Evolutionary conservation across 352 stramenopile species (phyloP).

Genomic region (Globisporangium canariense): DNA sequence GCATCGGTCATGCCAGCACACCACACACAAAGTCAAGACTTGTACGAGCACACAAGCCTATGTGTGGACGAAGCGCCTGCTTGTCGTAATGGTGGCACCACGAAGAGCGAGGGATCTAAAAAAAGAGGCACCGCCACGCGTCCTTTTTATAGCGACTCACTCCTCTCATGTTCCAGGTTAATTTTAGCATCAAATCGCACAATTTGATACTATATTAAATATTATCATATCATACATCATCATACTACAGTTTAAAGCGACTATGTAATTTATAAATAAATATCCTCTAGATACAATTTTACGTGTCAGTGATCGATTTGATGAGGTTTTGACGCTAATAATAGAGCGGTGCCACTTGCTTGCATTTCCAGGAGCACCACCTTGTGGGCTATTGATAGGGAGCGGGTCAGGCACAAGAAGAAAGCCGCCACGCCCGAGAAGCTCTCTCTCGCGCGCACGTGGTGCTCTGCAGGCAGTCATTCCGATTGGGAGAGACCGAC

Average conservation of each 20-base stretch:
- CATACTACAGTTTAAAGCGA: neutral
- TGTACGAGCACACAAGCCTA: neutral
- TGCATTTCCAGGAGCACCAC: neutral
- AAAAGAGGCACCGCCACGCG: slow-evolving; percentile 2
- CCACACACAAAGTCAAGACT: no score
- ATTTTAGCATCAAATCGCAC: neutral
- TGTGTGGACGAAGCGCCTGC: neutral
- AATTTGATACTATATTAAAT: neutral
- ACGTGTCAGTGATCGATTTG: neutral
- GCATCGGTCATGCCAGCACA: no score
- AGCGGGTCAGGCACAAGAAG: neutral
- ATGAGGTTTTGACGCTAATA: neutral
- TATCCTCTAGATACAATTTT: neutral
- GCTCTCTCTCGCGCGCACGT: neutral
- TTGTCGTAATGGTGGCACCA: neutral
- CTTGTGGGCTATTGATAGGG: slow-evolving; percentile 1
- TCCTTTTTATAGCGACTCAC: slow-evolving; percentile 7
- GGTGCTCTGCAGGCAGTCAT: slow-evolving; percentile 1
- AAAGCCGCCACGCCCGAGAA: neutral
- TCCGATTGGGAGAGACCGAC: slow-evolving; percentile 1
- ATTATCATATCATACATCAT: neutral
- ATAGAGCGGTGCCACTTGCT: slow-evolving; percentile 6
- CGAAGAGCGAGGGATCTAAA: neutral
- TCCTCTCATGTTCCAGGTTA: neutral
- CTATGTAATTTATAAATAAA: neutral